Evolutionary conservation across 129 eudicot genomes (phyloP).

Genomic region (Lonicera japonica): DNA sequence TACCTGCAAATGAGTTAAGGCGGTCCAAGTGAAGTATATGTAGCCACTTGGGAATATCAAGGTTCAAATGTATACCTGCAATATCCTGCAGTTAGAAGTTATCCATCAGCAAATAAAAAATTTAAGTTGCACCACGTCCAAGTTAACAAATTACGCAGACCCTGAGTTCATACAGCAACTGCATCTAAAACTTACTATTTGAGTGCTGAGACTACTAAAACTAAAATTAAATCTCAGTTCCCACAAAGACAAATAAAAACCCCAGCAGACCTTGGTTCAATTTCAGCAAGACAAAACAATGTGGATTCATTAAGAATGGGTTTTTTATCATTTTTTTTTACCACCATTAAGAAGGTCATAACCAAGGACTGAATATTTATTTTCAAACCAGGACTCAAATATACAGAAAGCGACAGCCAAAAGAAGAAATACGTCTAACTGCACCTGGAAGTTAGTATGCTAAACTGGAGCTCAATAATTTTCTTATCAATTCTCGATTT

Average conservation of each 20-base stretch:
- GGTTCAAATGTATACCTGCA: constrained; percentile 86
- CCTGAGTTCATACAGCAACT: too few species aligned
- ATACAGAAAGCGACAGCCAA: background rate
- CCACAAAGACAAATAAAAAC: background rate
- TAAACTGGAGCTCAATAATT: background rate
- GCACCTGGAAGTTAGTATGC: background rate
- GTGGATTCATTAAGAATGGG: background rate
- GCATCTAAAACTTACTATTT: background rate
- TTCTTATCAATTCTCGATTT: background rate
- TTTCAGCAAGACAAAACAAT: background rate
- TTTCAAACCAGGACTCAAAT: too few species aligned
- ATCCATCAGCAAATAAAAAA: constrained; percentile 13
- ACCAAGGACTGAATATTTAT: background rate
- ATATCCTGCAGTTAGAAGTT: constrained; percentile 59
- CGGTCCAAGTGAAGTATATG: constrained; percentile 68
- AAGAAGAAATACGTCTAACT: too few species aligned
- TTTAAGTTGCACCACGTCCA: background rate
- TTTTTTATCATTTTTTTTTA: too few species aligned
- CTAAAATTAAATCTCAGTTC: background rate
- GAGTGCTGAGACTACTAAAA: background rate
- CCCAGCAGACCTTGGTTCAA: background rate
- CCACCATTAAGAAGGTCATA: too few species aligned
- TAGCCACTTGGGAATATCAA: constrained; percentile 82
- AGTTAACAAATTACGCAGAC: background rate
- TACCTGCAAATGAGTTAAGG: constrained; percentile 78